These are phyloP conservation scores for Meyerozyma smithsonii DNA, from an alignment of 1,139 yeast species.

Conservation along the genomic window DNA sequence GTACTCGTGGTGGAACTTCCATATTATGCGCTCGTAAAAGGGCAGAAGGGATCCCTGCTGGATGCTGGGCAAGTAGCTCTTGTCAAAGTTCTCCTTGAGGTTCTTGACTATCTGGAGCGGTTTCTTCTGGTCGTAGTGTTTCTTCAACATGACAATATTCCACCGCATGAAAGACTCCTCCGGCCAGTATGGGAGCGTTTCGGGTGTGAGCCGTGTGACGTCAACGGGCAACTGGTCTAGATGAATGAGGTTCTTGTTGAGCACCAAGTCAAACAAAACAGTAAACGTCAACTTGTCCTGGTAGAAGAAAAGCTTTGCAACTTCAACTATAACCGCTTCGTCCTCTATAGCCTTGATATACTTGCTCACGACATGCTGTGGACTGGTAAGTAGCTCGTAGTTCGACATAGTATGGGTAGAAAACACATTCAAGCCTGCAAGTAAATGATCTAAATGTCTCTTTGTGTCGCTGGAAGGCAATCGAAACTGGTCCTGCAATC, in stretches of 20 bases:
- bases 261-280: slow-evolving; percentile 23
- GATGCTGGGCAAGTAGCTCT: slow-evolving; percentile 25
- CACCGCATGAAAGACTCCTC: slow-evolving; percentile 17
- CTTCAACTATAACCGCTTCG: slow-evolving; percentile 24
- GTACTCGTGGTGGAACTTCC: slow-evolving; percentile 41
- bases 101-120: slow-evolving; percentile 30
- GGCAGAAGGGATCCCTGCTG: slow-evolving; percentile 22
- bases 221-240: slow-evolving; percentile 23
- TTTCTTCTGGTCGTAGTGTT: slow-evolving; percentile 28
- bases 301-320: slow-evolving; percentile 22
- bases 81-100: slow-evolving; percentile 24
- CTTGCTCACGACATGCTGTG: slow-evolving; percentile 15
- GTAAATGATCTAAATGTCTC: slow-evolving; percentile 8
- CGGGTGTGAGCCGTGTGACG: slow-evolving; percentile 8
- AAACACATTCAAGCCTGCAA: slow-evolving; percentile 9
- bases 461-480: slow-evolving; percentile 4
- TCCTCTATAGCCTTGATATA: slow-evolving; percentile 20
- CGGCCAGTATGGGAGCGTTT: slow-evolving; percentile 13
- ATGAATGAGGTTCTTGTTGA: slow-evolving; percentile 23
- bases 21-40: slow-evolving; percentile 38
- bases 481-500: neutral
- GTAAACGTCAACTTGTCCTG: slow-evolving; percentile 24
- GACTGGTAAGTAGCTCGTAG: slow-evolving; percentile 14
- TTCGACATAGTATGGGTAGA: slow-evolving; percentile 8
- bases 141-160: slow-evolving; percentile 30